Conservation (phyloP, 495 filamentous ascomycete species). For the Aspergillus affinis region DNA sequence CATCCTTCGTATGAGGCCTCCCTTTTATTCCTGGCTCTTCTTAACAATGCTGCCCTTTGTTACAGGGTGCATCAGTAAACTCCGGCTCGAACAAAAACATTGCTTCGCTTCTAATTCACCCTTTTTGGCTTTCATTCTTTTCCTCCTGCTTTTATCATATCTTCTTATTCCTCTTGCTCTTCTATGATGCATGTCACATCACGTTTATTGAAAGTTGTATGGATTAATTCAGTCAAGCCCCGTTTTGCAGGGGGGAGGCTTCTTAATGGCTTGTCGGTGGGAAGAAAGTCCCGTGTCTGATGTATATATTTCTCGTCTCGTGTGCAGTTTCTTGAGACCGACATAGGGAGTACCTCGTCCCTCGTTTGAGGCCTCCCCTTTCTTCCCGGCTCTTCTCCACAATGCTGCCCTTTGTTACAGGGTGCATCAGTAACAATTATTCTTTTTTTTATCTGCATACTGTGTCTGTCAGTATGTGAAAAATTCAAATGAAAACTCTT, state of each 20-base stretch:
- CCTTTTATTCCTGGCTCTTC: too few species aligned
- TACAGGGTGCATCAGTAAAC: too few species aligned
- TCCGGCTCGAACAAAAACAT: not conserved
- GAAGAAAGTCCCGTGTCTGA: not conserved
- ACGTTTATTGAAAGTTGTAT: not conserved
- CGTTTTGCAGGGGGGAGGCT: not conserved
- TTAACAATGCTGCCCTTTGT: too few species aligned
- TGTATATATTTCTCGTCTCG: conserved; percentile 1
- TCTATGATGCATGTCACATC: not conserved
- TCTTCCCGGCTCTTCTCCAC: not conserved
- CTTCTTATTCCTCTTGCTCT: not conserved
- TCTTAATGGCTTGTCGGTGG: not conserved
- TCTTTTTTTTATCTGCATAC: too few species aligned
- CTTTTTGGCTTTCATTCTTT: not conserved
- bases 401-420: not conserved
- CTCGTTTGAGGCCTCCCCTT: too few species aligned
- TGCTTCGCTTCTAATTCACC: not conserved
- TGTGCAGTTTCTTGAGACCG: not conserved
- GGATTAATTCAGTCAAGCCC: not conserved
- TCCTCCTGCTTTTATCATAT: not conserved
- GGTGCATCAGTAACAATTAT: too few species aligned
- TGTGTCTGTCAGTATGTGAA: too few species aligned
- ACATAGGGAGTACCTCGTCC: too few species aligned
- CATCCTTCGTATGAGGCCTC: too few species aligned
- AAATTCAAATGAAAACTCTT: too few species aligned